Conservation (phyloP, 2,329 filamentous ascomycete genomes). For the Setomelanomma holmii region DNA sequence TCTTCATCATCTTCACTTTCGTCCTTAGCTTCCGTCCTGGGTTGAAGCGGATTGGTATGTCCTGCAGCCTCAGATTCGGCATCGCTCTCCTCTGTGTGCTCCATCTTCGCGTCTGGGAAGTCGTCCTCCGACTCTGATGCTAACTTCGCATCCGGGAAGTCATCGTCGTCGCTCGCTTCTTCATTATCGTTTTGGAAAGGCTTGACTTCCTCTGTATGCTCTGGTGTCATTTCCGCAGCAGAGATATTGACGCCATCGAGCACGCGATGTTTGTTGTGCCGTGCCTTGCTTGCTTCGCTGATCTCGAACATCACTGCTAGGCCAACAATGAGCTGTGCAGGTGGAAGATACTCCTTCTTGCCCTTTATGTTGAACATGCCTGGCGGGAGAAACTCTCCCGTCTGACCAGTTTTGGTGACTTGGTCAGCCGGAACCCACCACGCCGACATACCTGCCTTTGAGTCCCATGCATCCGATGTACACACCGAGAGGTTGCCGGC, state of each 20-base stretch:
- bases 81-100: conserved; percentile 47
- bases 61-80: conserved; percentile 41
- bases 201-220: conserved; percentile 18
- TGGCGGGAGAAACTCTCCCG: conserved; percentile 78
- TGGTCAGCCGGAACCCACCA: conserved; percentile 95
- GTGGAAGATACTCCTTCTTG: conserved; percentile 89
- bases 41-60: conserved; percentile 51
- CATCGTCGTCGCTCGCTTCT: conserved; percentile 50
- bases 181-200: conserved; percentile 27
- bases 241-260: conserved; percentile 47
- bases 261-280: conserved; percentile 77
- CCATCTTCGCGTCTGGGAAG: conserved; percentile 53
- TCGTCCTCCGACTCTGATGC: conserved; percentile 51
- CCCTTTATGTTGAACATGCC: conserved; percentile 84
- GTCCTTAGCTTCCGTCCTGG: conserved; percentile 16
- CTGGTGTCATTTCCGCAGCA: conserved; percentile 29
- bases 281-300: conserved; percentile 83
- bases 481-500: conserved; percentile 86
- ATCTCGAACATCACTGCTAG: conserved; percentile 88
- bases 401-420: conserved; percentile 82
- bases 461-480: conserved; percentile 91
- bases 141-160: conserved; percentile 54
- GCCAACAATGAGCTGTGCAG: conserved; percentile 84
- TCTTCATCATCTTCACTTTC: conserved; percentile 34
- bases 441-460: conserved; percentile 91